Percentiles rank a stretch among this genome's conserved stretches.
Evolutionary conservation across 768 basidiomycete genomes (phyloP).

Genomic region (Vararia minispora): DNA sequence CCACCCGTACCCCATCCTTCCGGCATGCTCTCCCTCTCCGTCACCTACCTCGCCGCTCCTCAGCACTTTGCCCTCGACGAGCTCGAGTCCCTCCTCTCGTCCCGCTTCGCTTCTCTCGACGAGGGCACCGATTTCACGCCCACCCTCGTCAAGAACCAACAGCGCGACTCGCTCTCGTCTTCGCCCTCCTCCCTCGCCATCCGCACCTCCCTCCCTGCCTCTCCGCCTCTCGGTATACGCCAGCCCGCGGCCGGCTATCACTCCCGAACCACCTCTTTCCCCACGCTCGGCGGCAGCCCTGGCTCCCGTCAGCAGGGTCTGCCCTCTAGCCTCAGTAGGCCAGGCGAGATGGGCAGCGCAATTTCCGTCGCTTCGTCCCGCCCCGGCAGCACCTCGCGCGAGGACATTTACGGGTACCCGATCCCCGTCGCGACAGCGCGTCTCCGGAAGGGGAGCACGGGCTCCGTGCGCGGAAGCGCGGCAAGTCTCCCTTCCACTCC

Average conservation of each 20-base stretch:
- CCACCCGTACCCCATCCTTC: slow-evolving; percentile 56
- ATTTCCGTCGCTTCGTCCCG: slow-evolving; percentile 30
- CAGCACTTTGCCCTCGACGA: slow-evolving; percentile 69
- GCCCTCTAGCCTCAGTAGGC: slow-evolving; percentile 23
- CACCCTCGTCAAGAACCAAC: slow-evolving; percentile 55
- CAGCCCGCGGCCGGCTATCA: slow-evolving; percentile 22
- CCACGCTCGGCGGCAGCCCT: slow-evolving; percentile 19
- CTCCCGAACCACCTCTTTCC: slow-evolving; percentile 27
- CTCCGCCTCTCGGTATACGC: slow-evolving; percentile 34
- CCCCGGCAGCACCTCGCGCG: slow-evolving; percentile 24
- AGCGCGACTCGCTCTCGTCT: slow-evolving; percentile 41
- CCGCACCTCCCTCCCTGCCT: slow-evolving; percentile 34
- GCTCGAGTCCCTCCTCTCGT: slow-evolving; percentile 65
- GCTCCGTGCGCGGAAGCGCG: slow-evolving; percentile 24
- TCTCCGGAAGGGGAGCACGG: slow-evolving; percentile 39
- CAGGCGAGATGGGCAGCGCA: slow-evolving; percentile 16
- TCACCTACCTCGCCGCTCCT: slow-evolving; percentile 55
- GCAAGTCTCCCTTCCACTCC: slow-evolving; percentile 11
- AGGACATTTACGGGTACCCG: slow-evolving; percentile 22
- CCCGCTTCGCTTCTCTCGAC: slow-evolving; percentile 59
- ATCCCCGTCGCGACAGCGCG: slow-evolving; percentile 30
- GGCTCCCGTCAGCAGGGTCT: slow-evolving; percentile 24
- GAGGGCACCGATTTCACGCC: slow-evolving; percentile 60
- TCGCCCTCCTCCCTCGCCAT: slow-evolving; percentile 29
- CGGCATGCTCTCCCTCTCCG: slow-evolving; percentile 51